Conservation (phyloP, 2,329 filamentous ascomycete genomes). For the Fusarium aywerte region DNA sequence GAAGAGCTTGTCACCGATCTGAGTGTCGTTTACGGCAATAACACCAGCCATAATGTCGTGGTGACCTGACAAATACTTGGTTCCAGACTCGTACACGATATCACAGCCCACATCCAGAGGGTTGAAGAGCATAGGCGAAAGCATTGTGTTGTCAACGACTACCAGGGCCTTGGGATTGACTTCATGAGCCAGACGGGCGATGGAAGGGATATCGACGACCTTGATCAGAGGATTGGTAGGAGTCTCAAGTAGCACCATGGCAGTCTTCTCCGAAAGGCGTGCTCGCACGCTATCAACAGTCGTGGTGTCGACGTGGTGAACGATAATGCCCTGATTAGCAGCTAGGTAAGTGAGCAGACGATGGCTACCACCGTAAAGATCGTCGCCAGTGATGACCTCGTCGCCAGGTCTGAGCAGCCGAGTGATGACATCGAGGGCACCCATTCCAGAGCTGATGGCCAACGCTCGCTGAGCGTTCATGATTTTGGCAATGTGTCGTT, state of each 20-base stretch:
- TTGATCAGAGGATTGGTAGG: conserved; percentile 99
- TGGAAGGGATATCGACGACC: conserved; percentile 88
- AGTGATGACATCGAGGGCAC: conserved; percentile 94
- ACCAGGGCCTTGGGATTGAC: conserved; percentile 83
- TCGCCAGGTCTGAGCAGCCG: conserved; percentile 90
- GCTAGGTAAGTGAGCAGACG: conserved; percentile 91
- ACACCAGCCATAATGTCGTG: conserved; percentile 99
- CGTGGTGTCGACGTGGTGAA: conserved; percentile 97
- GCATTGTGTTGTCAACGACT: conserved; percentile 98
- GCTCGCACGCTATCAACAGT: conserved; percentile 74
- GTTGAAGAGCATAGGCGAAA: conserved; percentile 93
- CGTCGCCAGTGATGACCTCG: conserved; percentile 96
- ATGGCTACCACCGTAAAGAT: conserved; percentile 96
- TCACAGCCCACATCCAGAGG: conserved; percentile 94
- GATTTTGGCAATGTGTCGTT: conserved; percentile 97
- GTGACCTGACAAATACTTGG: conserved; percentile 97
- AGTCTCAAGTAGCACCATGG: conserved; percentile 95
- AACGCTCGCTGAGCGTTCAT: conserved; percentile 94
- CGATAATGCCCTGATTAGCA: conserved; percentile 87
- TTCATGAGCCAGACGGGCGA: conserved; percentile 80
- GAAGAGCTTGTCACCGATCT: conserved; percentile 88
- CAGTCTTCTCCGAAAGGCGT: conserved; percentile 81
- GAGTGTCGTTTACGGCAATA: conserved; percentile 85
- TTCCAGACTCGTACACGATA: conserved; percentile 96
- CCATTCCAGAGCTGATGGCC: conserved; percentile 97